phyloP scores from a whole-genome alignment of 257 asterid species.

The Nemophila menziesii region DNA sequence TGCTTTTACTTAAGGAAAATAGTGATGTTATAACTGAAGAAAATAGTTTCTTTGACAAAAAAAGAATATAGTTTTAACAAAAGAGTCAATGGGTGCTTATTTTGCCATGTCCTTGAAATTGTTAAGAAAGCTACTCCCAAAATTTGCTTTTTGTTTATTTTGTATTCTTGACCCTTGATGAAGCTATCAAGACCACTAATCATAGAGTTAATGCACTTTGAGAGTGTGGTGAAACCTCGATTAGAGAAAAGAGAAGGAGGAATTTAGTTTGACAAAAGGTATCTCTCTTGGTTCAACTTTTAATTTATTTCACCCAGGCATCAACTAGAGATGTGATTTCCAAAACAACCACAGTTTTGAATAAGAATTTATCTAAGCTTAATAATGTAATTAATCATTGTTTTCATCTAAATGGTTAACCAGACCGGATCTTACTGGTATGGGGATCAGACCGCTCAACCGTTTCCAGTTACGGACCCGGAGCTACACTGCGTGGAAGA shows the following conservation, averaged over 20 bases:
- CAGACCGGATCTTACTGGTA: too few species aligned
- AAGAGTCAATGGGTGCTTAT: constrained; percentile 40
- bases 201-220: constrained; percentile 46
- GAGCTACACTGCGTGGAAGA: too few species aligned
- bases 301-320: too few species aligned
- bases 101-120: constrained; percentile 35
- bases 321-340: too few species aligned
- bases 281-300: too few species aligned
- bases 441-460: too few species aligned
- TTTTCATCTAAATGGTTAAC: too few species aligned
- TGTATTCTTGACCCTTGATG: constrained; percentile 43
- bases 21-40: constrained; percentile 43
- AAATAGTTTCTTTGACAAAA: constrained; percentile 34
- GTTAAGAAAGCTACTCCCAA: constrained; percentile 31
- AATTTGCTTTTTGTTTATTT: constrained; percentile 36
- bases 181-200: constrained; percentile 39
- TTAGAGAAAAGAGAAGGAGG: constrained; percentile 31
- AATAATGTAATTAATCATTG: too few species aligned
- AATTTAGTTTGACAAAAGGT: too few species aligned
- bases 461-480: too few species aligned
- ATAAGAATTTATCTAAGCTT: too few species aligned
- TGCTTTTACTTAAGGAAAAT: constrained; percentile 39
- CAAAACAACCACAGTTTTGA: too few species aligned
- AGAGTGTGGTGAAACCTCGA: constrained; percentile 38
- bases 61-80: constrained; percentile 31